These are phyloP conservation scores for Suillus tomentosus DNA, from an alignment of 768 basidiomycete species.

Conservation along the genomic window DNA sequence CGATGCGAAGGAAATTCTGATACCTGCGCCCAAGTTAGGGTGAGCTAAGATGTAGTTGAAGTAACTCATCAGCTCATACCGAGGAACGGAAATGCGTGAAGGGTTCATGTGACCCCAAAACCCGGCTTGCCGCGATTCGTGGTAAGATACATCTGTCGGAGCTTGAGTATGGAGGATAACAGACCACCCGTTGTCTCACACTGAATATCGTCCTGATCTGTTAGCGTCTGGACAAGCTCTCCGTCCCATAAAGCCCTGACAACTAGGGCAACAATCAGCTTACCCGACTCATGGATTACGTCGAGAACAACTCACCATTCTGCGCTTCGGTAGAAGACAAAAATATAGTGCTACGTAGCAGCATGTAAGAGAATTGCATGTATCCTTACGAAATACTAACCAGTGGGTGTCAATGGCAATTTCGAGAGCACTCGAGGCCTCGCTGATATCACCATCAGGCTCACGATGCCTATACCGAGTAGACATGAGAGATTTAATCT, in stretches of 20 bases:
- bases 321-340: slow-evolving; percentile 86
- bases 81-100: slow-evolving; percentile 77
- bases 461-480: slow-evolving; percentile 73
- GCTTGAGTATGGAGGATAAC: slow-evolving; percentile 13
- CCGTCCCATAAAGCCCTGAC: slow-evolving; percentile 84
- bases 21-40: slow-evolving; percentile 48
- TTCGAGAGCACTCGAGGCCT: slow-evolving; percentile 78
- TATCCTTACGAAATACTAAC: slow-evolving; percentile 38
- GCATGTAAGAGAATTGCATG: slow-evolving; percentile 9
- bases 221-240: slow-evolving; percentile 76
- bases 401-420: slow-evolving; percentile 92
- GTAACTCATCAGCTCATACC: slow-evolving; percentile 38
- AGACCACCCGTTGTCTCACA: slow-evolving; percentile 45
- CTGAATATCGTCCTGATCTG: slow-evolving; percentile 74
- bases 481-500: slow-evolving; percentile 71
- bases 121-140: slow-evolving; percentile 48
- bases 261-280: slow-evolving; percentile 44
- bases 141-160: slow-evolving; percentile 65
- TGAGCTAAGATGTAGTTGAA: background rate
- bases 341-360: slow-evolving; percentile 64
- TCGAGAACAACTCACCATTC: slow-evolving; percentile 50
- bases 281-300: background rate
- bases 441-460: slow-evolving; percentile 74
- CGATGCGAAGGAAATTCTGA: slow-evolving; percentile 80
- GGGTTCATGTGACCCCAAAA: slow-evolving; percentile 79